phyloP scores from a whole-genome alignment of 2,329 filamentous ascomycete genomes.

The Periconia macrospinosa region DNA sequence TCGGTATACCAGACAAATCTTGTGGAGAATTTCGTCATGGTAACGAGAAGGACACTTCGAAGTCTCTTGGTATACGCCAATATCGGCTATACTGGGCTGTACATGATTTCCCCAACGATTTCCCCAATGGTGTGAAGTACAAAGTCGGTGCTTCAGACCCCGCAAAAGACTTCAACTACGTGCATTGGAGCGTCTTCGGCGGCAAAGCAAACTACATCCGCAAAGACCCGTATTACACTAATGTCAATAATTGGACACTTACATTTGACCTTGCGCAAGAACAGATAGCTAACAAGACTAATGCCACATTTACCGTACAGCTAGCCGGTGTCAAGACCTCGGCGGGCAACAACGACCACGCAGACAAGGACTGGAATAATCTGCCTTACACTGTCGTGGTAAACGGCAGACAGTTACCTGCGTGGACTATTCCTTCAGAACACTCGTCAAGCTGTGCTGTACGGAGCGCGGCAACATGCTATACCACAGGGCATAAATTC shows the following conservation, averaged over 20 bases:
- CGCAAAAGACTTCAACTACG: conserved; percentile 60
- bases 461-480: conserved; percentile 18
- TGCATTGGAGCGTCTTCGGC: conserved; percentile 68
- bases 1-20: conserved; percentile 64
- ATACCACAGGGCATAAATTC: conserved; percentile 19
- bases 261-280: conserved; percentile 19
- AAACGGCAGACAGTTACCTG: conserved; percentile 48
- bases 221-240: conserved; percentile 44
- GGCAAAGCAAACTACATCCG: conserved; percentile 55
- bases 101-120: conserved; percentile 63
- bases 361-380: conserved; percentile 56
- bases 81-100: conserved; percentile 64
- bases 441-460: conserved; percentile 17
- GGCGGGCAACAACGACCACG: conserved; percentile 62
- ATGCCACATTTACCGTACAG: conserved; percentile 64
- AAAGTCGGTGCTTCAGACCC: conserved; percentile 57
- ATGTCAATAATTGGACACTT: conserved; percentile 29
- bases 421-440: conserved; percentile 53
- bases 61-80: conserved; percentile 54
- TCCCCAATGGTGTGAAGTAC: conserved; percentile 61
- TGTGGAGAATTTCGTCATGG: conserved; percentile 65
- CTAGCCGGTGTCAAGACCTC: conserved; percentile 65
- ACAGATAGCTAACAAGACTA: conserved; percentile 43
- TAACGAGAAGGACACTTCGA: conserved; percentile 53
- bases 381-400: conserved; percentile 53